These are phyloP conservation scores for Saturnispora bothae DNA, from an alignment of 805 yeast genomes.

Conservation along the genomic window DNA sequence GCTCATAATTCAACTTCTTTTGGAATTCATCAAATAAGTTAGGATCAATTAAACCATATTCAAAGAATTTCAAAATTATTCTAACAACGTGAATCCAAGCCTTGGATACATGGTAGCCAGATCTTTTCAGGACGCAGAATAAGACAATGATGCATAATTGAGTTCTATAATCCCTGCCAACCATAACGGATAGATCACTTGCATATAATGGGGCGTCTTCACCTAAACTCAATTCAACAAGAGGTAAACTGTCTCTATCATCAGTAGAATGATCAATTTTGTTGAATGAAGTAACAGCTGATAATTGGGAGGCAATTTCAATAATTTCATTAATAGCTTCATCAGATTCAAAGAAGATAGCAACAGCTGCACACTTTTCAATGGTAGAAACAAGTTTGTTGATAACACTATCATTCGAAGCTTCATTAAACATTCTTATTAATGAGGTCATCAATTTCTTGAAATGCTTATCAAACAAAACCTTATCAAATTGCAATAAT, in stretches of 20 bases:
- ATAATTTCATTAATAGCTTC: conserved; percentile 56
- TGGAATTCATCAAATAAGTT: conserved; percentile 58
- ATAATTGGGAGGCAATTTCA: conserved; percentile 54
- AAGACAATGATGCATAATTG: conserved; percentile 82
- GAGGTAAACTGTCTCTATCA: conserved; percentile 32
- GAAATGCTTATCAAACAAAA: conserved; percentile 56
- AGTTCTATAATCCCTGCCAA: conserved; percentile 87
- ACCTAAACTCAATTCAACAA: conserved; percentile 39
- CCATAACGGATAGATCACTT: conserved; percentile 67
- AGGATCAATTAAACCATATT: conserved; percentile 62
- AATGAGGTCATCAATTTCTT: conserved; percentile 60
- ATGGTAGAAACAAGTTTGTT: conserved; percentile 80
- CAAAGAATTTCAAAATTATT: conserved; percentile 54
- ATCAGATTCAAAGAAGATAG: conserved; percentile 49
- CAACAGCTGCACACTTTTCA: conserved; percentile 74
- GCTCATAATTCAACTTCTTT: conserved; percentile 38
- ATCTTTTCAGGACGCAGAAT: conserved; percentile 62
- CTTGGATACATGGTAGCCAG: conserved; percentile 36
- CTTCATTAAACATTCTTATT: conserved; percentile 71
- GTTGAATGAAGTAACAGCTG: conserved; percentile 46
- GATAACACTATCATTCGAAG: conserved; percentile 82
- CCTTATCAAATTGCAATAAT: conserved; percentile 53
- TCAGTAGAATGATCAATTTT: conserved; percentile 22
- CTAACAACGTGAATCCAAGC: conserved; percentile 53
- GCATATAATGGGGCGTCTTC: conserved; percentile 56